Evolutionary conservation across 139 green algal species (phyloP).

Genomic region (Protoeuglena noctilucae): DNA sequence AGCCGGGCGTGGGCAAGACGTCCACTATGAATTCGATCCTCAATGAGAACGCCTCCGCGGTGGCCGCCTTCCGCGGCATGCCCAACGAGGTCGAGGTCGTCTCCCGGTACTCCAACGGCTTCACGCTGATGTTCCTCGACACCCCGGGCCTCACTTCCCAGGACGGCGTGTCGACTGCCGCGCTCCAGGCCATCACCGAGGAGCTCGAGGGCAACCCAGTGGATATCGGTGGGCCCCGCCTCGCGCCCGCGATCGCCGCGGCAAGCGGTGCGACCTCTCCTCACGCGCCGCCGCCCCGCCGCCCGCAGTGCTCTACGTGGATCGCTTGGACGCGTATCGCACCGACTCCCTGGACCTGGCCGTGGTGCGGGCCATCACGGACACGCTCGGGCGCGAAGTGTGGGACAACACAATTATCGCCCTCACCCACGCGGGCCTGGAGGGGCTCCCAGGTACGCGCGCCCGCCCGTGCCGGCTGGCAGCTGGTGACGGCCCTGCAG

Average conservation of each 20-base stretch:
- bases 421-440: slow-evolving; percentile 31
- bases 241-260: too few species aligned
- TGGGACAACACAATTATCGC: slow-evolving; percentile 33
- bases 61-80: slow-evolving; percentile 35
- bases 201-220: slow-evolving; percentile 25
- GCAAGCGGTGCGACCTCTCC: too few species aligned
- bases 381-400: slow-evolving; percentile 25
- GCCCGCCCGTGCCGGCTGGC: neutral
- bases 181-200: slow-evolving; percentile 16
- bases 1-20: slow-evolving; percentile 46
- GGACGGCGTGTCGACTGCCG: slow-evolving; percentile 25
- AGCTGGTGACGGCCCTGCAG: neutral
- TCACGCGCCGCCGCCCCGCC: too few species aligned
- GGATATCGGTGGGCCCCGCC: too few species aligned
- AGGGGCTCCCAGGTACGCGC: neutral
- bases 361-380: slow-evolving; percentile 25
- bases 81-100: slow-evolving; percentile 24
- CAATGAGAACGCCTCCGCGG: slow-evolving; percentile 26
- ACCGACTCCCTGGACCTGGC: slow-evolving; percentile 34
- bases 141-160: slow-evolving; percentile 49
- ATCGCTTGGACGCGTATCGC: slow-evolving; percentile 44
- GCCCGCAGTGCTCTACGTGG: slow-evolving; percentile 29
- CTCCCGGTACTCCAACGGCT: slow-evolving; percentile 28
- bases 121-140: slow-evolving; percentile 52
- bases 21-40: slow-evolving; percentile 48